Base-by-base conservation (phyloP, 306 rosid species). In the Chamaecrista fasciculata region DNA sequence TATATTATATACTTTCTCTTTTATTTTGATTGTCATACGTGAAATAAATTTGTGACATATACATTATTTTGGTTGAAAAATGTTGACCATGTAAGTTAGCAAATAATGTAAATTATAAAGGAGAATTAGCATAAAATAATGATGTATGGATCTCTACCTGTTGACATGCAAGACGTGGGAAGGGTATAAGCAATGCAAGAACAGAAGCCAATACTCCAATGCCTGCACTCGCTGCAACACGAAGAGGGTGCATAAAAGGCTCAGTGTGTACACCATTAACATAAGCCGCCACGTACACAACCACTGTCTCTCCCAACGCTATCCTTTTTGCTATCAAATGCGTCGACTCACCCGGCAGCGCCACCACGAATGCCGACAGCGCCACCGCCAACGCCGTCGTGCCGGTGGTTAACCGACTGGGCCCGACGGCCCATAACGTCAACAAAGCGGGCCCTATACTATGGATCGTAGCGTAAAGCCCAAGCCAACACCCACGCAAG, bases 201-300 rank as follows among this genome's bases (percentile, higher is more conserved):
- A 91, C 81, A 76, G 84, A 86, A 46, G 97, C 91, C 51, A 80
- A 23, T 5, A 66, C 79, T n/a, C 96, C 91, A 39, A 91, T 8
- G 8, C 71, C 87, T 0, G 86, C 78, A 55, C 90, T 88, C 2
- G 84, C 85, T 1, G 87, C 97, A 4, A 88, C 70, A 4, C 77
- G 89, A 6, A 88, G 12, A 6, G 91, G 86, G 83, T 91, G 97
- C 91, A 83, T 78, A 42, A 88, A 1, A 14, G 84, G 58, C 9
- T 88, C 78, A 4, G 67, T 61, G 6, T 56, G 48, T 2, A 0
- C 81, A 5, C 87, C 84, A 5, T 87, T 43, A 44, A 55, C 73
- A 15, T 78, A 86, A 34, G 83, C 89, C 1, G 67, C 36, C 0
- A 86, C 86, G 62, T 89, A 89, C 59, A 86, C 75, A 0, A 89